Base-by-base conservation (phyloP, 352 stramenopile species). In the Pythium sukuiense region DNA sequence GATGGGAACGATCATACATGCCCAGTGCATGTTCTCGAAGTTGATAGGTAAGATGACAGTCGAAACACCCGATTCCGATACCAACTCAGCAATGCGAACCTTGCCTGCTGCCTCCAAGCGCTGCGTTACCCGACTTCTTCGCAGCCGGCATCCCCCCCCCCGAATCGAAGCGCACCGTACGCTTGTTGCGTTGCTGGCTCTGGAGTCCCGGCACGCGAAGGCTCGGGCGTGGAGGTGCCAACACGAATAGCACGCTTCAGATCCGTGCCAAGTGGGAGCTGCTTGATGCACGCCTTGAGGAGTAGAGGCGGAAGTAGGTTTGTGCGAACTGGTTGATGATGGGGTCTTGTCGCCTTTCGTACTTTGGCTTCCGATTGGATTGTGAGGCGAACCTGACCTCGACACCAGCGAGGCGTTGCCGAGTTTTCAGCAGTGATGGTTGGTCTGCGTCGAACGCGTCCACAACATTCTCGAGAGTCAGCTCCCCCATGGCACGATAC, bases 281-380 rank as follows among this genome's bases (percentile, higher is more conserved):
- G 6, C 41, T 48, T 48, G 6, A 48, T 16, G 18, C 41, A 48
- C 41, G 48, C 48, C 5, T 26, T 24, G 26, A 55, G 48, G 5
- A 55, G n/a, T 30, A 14, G 9, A 3, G 48, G 48, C 29, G 48
- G 13, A 55, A 14, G 48, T 55, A 55, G 48, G 30, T n/a, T n/a
- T n/a, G 30, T 7, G 48, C 48, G 24, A 32, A 5, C n/a, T 33
- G 8, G 48, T 55, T 55, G n/a, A 55, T 29, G 16, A 55, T 20
- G 3, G 48, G 48, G 26, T 55, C 24, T 3, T 29, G 14, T 3
- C 6, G n/a, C 9, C 6, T 13, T 13, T 55, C 48, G 24, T 33
- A 55, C 48, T 55, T 55, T 32, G 48, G 48, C 26, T 55, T 55
- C n/a, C 48, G 48, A 55, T 33, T 55, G 26, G 30, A 9, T 29